Evolutionary conservation across 768 basidiomycete species (phyloP).

Genomic region (Imleria badia): DNA sequence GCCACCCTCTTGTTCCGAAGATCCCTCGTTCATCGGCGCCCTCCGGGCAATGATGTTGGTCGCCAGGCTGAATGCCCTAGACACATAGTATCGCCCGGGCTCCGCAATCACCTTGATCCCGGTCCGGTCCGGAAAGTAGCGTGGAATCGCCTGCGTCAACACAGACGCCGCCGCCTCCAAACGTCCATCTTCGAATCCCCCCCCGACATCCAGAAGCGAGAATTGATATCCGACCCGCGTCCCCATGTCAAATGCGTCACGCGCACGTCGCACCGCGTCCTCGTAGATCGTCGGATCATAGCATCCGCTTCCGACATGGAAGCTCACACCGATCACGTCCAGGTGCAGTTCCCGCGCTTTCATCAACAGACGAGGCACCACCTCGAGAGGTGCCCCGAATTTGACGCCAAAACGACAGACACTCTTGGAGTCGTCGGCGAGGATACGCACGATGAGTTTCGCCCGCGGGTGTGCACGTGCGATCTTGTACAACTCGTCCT

Average conservation of each 20-base stretch:
- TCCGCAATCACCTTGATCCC: slow-evolving; percentile 88
- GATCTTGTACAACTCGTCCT: slow-evolving; percentile 94
- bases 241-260: slow-evolving; percentile 86
- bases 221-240: slow-evolving; percentile 78
- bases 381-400: slow-evolving; percentile 87
- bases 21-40: slow-evolving; percentile 45
- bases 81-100: slow-evolving; percentile 93
- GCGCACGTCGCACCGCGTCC: slow-evolving; percentile 85
- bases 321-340: slow-evolving; percentile 91
- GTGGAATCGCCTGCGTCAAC: slow-evolving; percentile 66
- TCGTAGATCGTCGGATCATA: slow-evolving; percentile 89
- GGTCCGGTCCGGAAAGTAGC: slow-evolving; percentile 71
- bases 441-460: slow-evolving; percentile 87
- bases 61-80: slow-evolving; percentile 88
- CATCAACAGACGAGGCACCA: slow-evolving; percentile 75
- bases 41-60: slow-evolving; percentile 92
- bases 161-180: slow-evolving; percentile 80
- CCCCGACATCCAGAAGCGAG: slow-evolving; percentile 87
- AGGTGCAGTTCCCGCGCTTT: slow-evolving; percentile 78
- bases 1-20: slow-evolving; percentile 20
- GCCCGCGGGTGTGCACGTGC: slow-evolving; percentile 77
- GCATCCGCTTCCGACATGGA: slow-evolving; percentile 97
- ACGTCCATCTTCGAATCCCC: slow-evolving; percentile 89
- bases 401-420: slow-evolving; percentile 93
- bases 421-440: slow-evolving; percentile 97